Evolutionary conservation across 352 stramenopile species (phyloP).

Genomic region (Pythium guiyangense): DNA sequence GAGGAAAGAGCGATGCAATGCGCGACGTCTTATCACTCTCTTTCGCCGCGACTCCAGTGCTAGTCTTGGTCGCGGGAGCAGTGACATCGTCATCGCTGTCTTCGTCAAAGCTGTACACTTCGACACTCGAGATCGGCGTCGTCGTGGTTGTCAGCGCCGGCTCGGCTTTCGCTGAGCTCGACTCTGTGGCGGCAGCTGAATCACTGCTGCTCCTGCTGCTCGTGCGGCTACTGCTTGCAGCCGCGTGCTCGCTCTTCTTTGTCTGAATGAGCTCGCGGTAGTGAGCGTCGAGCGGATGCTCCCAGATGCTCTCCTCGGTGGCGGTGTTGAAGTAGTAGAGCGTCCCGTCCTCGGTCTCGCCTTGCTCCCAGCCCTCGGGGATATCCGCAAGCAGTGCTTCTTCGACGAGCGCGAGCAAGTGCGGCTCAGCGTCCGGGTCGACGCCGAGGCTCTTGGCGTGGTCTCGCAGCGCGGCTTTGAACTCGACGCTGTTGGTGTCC

Average conservation of each 20-base stretch:
- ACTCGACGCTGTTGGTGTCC: constrained; percentile 43
- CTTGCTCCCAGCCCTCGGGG: constrained; percentile 51
- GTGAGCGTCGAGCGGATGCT: constrained; percentile 51
- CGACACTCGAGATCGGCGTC: constrained; percentile 18
- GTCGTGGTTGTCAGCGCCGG: background rate
- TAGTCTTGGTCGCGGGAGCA: background rate
- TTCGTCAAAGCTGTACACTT: constrained; percentile 52
- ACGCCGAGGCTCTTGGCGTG: constrained; percentile 57
- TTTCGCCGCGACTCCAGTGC: background rate
- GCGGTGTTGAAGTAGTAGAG: constrained; percentile 65
- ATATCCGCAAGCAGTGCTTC: constrained; percentile 52
- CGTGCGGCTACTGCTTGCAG: background rate
- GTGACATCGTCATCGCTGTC: constrained; percentile 26
- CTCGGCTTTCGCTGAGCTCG: too few relatives aligned
- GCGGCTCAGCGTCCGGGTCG: constrained; percentile 39
- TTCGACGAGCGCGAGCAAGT: constrained; percentile 43
- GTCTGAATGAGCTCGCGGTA: constrained; percentile 47
- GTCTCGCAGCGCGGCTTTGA: constrained; percentile 51
- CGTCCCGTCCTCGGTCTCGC: constrained; percentile 57
- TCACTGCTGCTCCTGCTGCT: background rate
- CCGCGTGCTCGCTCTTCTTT: constrained; percentile 31
- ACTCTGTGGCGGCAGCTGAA: too few relatives aligned
- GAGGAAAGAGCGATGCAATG: constrained; percentile 10
- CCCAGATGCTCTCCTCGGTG: constrained; percentile 61
- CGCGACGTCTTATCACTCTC: constrained; percentile 3